Conservation (phyloP, 306 rosid genomes). For the Hippophae gyantsensis region DNA sequence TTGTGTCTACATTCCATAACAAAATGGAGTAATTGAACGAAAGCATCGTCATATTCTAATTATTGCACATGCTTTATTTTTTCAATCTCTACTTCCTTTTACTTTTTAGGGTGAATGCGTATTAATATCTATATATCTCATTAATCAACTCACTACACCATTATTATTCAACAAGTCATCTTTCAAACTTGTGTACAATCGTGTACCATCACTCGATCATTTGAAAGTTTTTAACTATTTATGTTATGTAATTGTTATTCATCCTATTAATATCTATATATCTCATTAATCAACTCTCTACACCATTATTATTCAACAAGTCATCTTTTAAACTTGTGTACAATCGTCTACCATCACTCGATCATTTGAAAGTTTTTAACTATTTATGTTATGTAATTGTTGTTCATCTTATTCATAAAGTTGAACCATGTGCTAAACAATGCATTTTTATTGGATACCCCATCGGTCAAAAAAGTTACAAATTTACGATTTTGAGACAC, state of each 20-base stretch:
- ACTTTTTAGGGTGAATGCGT: slow-evolving; percentile 12
- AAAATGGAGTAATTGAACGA: not conserved
- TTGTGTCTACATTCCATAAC: slow-evolving; percentile 15
- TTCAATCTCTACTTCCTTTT: not conserved
- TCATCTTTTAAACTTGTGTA: slow-evolving; percentile 13
- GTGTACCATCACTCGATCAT: slow-evolving; percentile 16
- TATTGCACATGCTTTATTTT: too few species aligned
- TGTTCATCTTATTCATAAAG: slow-evolving; percentile 11
- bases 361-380: slow-evolving; percentile 24
- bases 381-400: not conserved
- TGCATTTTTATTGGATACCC: slow-evolving; percentile 15
- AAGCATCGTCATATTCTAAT: too few species aligned
- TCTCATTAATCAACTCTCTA: slow-evolving; percentile 4
- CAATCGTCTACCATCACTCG: slow-evolving; percentile 12
- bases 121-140: slow-evolving; percentile 4
- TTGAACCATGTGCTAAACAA: slow-evolving; percentile 10
- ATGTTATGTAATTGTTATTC: not conserved
- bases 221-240: slow-evolving; percentile 20
- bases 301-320: slow-evolving; percentile 14
- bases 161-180: slow-evolving; percentile 14
- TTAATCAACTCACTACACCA: slow-evolving; percentile 11
- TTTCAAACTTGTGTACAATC: slow-evolving; percentile 9
- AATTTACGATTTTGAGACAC: slow-evolving; percentile 1
- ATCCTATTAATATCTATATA: slow-evolving; percentile 12
- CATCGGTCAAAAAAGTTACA: not conserved